Evolutionary conservation across 2,329 filamentous ascomycete genomes (phyloP), one percentile per base, ranked within the genome.

Genomic region (Stachybotrys echinatus): DNA sequence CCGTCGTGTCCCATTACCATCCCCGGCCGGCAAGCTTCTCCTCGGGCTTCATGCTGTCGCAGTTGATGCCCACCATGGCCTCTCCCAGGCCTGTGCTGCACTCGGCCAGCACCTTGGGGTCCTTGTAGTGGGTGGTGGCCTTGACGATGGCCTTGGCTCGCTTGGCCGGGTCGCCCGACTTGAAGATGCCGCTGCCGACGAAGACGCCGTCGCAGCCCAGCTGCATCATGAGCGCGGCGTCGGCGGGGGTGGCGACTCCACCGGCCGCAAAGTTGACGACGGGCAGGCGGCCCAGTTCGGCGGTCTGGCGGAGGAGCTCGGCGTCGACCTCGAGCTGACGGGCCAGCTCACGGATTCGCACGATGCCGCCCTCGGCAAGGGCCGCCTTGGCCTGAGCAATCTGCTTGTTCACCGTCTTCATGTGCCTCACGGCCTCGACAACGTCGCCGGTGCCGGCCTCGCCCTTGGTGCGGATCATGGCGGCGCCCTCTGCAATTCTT

Each of bases 391-490:
- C 92, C 54, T 81, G 77, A 4, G 85, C 82, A 60, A 97, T 95
- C 63, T 97, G 86, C 20, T 75, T 72, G 65, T 87, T 94, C 56
- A 97, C 88, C 12, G 88, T 90, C 65, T 94, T 88, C 83, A 96
- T 95, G 79, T 99, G 94, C 65, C 88, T 85, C 45, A 97, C 92
- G 19, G 94, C 94, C 76, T 97, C 92, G 61, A 97, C 88, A 48
- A 99, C 90, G 67, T 99, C 94, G 55, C 94, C 94, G 1, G 94
- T 97, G 55, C 94, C 94, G 37, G 94, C 94, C 75, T 99, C 94
- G 57, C 94, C 94, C 79, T 97, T 99, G 57, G 94, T 99, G 62
- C 94, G 86, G 73, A 99, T 96, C 92, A 99, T 97, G 63, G 92
- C 92, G 10, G 94, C 94, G 55, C 94, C 94, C 75, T 97, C 94